phyloP scores from a whole-genome alignment of 2,329 filamentous ascomycete genomes.

The Clonostachys byssicola region DNA sequence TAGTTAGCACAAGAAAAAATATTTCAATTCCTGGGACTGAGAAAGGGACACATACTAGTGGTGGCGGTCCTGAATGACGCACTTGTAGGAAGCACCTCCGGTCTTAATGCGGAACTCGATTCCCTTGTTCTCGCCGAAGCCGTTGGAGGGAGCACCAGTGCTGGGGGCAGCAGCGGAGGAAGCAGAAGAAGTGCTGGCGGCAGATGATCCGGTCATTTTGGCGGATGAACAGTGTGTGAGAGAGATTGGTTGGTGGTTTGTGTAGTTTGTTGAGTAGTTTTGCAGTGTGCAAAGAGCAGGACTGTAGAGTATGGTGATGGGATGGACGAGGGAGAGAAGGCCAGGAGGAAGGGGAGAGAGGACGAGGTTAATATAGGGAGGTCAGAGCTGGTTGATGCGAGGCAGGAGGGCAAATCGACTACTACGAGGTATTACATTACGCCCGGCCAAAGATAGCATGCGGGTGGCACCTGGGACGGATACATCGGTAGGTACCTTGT shows the following conservation, averaged over 20 bases:
- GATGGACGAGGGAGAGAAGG: no score
- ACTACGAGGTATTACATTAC: no score
- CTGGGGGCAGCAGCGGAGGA: not conserved
- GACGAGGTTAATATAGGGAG: no score
- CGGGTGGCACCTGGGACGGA: no score
- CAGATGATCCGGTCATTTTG: not conserved
- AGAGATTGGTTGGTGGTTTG: not conserved
- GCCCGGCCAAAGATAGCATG: no score
- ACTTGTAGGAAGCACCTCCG: slow-evolving; percentile 29
- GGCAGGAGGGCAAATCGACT: no score
- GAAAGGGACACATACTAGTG: slow-evolving; percentile 29
- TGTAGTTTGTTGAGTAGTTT: not conserved
- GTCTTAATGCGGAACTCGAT: slow-evolving; percentile 43
- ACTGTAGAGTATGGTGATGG: no score
- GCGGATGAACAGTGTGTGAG: not conserved
- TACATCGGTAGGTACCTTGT: no score
- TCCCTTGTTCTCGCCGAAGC: slow-evolving; percentile 1
- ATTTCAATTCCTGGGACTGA: not conserved
- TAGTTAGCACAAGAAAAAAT: slow-evolving; percentile 5
- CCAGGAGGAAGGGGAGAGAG: no score
- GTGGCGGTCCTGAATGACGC: slow-evolving; percentile 37
- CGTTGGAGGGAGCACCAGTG: not conserved
- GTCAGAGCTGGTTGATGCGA: no score
- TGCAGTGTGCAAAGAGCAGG: no score
- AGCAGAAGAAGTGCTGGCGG: no score